phyloP scores from a whole-genome alignment of 768 basidiomycete species.

The Lactifluus hygrophoroides region DNA sequence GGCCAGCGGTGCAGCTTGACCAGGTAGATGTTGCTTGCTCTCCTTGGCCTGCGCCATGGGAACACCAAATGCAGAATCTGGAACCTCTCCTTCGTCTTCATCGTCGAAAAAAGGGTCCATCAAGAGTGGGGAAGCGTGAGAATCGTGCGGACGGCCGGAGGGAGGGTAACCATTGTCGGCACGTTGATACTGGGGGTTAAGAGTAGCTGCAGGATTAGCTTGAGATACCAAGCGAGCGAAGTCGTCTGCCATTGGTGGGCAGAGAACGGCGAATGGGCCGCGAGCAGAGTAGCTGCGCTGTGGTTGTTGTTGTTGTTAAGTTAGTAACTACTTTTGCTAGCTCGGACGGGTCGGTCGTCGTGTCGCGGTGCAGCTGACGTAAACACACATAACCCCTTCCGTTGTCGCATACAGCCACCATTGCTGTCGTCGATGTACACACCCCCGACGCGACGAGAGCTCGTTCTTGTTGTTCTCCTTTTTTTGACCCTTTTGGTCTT shows the following conservation, averaged over 20 bases:
- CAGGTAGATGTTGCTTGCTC: constrained; percentile 48
- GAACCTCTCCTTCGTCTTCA: constrained; percentile 57
- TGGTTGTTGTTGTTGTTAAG: background rate
- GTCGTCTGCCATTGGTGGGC: constrained; percentile 51
- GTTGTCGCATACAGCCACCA: background rate
- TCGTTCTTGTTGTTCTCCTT: constrained; percentile 25
- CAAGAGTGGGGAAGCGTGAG: constrained; percentile 28
- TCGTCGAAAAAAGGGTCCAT: constrained; percentile 90
- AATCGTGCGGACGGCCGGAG: constrained; percentile 35
- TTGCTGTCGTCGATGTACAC: constrained; percentile 7
- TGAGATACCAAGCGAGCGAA: constrained; percentile 65
- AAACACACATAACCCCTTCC: background rate
- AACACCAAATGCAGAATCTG: constrained; percentile 63
- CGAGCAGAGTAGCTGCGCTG: background rate
- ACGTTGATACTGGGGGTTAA: constrained; percentile 36
- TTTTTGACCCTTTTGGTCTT: constrained; percentile 24
- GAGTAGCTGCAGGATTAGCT: constrained; percentile 54
- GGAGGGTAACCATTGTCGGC: constrained; percentile 57
- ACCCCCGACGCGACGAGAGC: constrained; percentile 26
- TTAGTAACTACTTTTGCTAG: too few relatives aligned
- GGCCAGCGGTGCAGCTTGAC: constrained; percentile 53
- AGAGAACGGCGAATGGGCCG: background rate
- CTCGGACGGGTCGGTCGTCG: too few relatives aligned
- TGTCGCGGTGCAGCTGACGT: background rate
- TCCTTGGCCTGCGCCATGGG: constrained; percentile 37